Base-by-base conservation (phyloP, 1,284 basidiomycete species). In the Moesziomyces sp. region DNA sequence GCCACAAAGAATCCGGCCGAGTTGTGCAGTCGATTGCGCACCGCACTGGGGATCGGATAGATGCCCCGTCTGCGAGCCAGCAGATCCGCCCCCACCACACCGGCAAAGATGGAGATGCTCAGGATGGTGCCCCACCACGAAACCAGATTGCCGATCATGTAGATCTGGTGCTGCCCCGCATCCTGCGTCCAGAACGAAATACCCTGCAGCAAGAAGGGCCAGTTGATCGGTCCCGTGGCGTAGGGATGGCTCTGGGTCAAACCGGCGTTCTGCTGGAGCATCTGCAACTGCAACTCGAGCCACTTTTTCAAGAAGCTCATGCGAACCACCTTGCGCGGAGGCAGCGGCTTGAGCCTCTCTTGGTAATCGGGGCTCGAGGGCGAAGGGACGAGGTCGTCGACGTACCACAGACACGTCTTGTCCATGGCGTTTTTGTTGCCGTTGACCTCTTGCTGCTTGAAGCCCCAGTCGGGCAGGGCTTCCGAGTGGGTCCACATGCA, bases 211-310 rank as follows among this genome's bases (percentile, higher is more conserved):
- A 95, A 88, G 89, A 99, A 98, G 1, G 97, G 97, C 97, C 97
- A 99, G 83, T 97, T 95, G 85, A 97, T 91, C 1, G 97, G 95
- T 14, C 88, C 88, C 63, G 92, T 93, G 1, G 95, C 94, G 83
- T 99, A 99, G 43, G 97, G 97, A 84, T 99, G 97, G 13, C 91
- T 92, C 19, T 93, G 91, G 23, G 94, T 97, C 58, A 99, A 87
- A 18, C 94, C 95, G 13, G 94, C 93, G 82, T 99, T 99, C 86
- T 99, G 96, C 84, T 97, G 93, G 68, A 98, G 87, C 97, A 99
- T 99, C 61, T 95, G 87, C 46, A 95, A 85, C 82, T 99, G 97
- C 44, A 99, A 87, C 85, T 99, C 96, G 47, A 88, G 88, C 82
- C 94, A 99, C 86, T 99, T 99, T 84, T 89, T 91, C 88, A 99